Conservation (phyloP, 2,329 filamentous ascomycete species). For the Colletotrichum sp. region DNA sequence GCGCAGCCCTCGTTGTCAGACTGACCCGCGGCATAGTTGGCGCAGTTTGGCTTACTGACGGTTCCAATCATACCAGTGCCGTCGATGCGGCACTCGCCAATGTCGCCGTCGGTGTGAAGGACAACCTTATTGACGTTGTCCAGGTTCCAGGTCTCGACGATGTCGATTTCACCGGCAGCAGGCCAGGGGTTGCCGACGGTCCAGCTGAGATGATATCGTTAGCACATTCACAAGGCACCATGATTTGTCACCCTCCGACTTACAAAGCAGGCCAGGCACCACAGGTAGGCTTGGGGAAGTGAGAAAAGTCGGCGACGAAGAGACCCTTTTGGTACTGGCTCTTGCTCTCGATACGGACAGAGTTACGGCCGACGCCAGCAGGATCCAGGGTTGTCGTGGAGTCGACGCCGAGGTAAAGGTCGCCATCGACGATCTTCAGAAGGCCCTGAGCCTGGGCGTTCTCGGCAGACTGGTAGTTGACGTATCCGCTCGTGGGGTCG, state of each 20-base stretch:
- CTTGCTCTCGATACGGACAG: conserved; percentile 70
- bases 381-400: conserved; percentile 26
- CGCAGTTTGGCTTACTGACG: conserved; percentile 43
- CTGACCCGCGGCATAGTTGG: conserved; percentile 40
- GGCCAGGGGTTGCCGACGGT: conserved; percentile 63
- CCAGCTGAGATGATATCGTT: conserved; percentile 41
- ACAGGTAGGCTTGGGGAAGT: conserved; percentile 70
- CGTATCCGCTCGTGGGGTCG: conserved; percentile 71
- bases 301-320: conserved; percentile 71
- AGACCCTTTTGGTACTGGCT: conserved; percentile 68
- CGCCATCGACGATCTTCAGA: conserved; percentile 32
- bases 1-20: conserved; percentile 45
- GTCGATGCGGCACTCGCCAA: conserved; percentile 41
- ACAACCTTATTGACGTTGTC: conserved; percentile 60
- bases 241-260: conserved; percentile 21
- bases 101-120: conserved; percentile 53
- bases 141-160: conserved; percentile 70
- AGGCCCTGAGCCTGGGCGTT: conserved; percentile 41
- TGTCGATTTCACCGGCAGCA: conserved; percentile 64
- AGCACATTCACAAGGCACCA: neutral
- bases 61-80: conserved; percentile 32
- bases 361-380: conserved; percentile 47
- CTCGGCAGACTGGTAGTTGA: conserved; percentile 52
- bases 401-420: conserved; percentile 47
- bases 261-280: conserved; percentile 77